These are phyloP conservation scores for Artemisia tridentata DNA, from an alignment of 129 eudicot genomes.

Conservation along the genomic window DNA sequence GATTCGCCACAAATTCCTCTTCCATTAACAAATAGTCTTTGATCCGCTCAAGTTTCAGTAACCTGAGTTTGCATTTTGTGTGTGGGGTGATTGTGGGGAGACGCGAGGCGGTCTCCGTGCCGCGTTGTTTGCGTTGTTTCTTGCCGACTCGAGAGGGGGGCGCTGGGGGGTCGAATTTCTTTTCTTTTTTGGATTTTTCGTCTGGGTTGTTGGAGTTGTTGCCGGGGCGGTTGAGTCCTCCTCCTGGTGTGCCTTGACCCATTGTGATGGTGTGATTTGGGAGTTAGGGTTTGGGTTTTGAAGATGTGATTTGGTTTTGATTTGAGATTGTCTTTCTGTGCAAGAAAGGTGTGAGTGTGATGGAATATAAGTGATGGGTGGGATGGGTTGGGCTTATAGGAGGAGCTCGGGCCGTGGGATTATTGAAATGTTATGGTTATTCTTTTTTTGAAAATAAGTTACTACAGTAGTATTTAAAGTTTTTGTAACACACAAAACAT, in stretches of 20 bases:
- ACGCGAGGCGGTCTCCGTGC: constrained; percentile 88
- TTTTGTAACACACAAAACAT: too few species aligned
- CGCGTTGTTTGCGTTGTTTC: constrained; percentile 87
- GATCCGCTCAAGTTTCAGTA: constrained; percentile 70
- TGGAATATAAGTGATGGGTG: neutral
- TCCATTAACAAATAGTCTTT: constrained; percentile 90
- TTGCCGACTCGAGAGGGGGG: constrained; percentile 93
- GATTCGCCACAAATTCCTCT: constrained; percentile 90
- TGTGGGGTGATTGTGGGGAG: constrained; percentile 82
- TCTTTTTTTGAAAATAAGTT: too few species aligned
- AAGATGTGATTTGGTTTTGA: neutral
- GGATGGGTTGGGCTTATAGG: neutral
- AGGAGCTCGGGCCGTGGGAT: too few species aligned
- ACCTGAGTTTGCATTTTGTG: constrained; percentile 74
- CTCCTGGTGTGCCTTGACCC: constrained; percentile 97
- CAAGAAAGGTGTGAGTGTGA: constrained; percentile 27
- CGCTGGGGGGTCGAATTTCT: constrained; percentile 88
- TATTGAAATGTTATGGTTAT: too few species aligned
- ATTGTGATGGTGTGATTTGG: constrained; percentile 19
- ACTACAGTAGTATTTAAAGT: too few species aligned
- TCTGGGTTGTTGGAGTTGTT: constrained; percentile 59
- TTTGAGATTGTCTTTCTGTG: constrained; percentile 26
- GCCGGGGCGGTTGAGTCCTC: constrained; percentile 73
- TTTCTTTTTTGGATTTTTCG: constrained; percentile 72
- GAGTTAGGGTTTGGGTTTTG: constrained; percentile 4